Percentiles rank a stretch among this genome's conserved stretches.
Evolutionary conservation across 768 basidiomycete genomes (phyloP).

Genomic region (Mycena metata): DNA sequence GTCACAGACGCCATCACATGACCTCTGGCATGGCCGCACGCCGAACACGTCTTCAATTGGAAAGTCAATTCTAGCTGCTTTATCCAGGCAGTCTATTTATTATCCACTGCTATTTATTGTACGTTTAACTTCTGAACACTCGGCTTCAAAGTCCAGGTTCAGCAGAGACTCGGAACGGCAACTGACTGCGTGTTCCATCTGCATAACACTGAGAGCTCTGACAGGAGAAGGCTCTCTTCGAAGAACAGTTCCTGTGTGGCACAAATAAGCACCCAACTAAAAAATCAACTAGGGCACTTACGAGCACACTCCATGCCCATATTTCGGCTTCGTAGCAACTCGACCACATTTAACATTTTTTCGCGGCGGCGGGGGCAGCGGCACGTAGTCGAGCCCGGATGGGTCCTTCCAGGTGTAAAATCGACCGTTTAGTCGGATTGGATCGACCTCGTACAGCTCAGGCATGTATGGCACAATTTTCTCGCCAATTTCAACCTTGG

Average conservation of each 20-base stretch:
- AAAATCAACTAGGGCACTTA: neutral
- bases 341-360: slow-evolving; percentile 23
- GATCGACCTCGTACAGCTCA: slow-evolving; percentile 31
- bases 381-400: slow-evolving; percentile 19
- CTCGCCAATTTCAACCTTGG: neutral
- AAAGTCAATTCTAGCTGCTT: too few species aligned
- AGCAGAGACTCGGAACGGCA: neutral
- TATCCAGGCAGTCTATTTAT: too few species aligned
- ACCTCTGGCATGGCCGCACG: too few species aligned
- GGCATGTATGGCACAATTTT: slow-evolving; percentile 32
- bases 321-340: slow-evolving; percentile 24
- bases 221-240: slow-evolving; percentile 25
- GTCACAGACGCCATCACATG: neutral
- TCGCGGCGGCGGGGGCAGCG: slow-evolving; percentile 27
- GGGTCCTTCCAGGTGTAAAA: slow-evolving; percentile 32
- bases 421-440: slow-evolving; percentile 8
- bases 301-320: slow-evolving; percentile 25
- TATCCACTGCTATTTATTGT: neutral
- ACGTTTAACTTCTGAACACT: neutral
- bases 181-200: too few species aligned
- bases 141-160: neutral
- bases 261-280: neutral
- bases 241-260: slow-evolving; percentile 4
- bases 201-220: neutral
- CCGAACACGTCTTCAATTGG: too few species aligned